Base-by-base conservation (phyloP, 306 rosid species). In the Acmispon strigosus region DNA sequence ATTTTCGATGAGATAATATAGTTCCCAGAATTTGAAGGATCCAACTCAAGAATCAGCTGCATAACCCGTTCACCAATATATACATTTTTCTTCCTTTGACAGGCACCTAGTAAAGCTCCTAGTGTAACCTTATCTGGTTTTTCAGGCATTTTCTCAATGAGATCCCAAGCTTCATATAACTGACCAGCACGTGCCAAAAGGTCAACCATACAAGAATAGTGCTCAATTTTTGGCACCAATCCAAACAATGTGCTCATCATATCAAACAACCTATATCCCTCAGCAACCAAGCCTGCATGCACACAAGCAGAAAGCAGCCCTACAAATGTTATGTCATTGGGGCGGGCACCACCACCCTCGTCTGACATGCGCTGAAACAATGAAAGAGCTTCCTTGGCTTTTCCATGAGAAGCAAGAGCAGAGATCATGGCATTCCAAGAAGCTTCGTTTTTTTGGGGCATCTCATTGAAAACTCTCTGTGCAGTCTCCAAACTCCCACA, bases 361-460 rank as follows among this genome's bases (percentile, higher is more conserved):
- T 74, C 57, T 32, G 83, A 76, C 96, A 92, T 86, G 58, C 87
- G 69, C 72, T 87, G 53, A 76, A 93, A 93, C 17, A 90, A 74
- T 66, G 87, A 63, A 12, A 93, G 58, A 50, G 96, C 94, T 55
- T 90, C 96, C 80, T 72, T 48, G 16, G 97, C 97, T 80, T 78
- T 79, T 11, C 97, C 98, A 73, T 93, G 96, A 80, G 86, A 88
- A 76, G 97, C 98, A 83, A 90, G 90, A 8, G 96, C 97, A 78
- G 98, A 87, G 58, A 93, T 93, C 94, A 90, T 90, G 58, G 94
- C 94, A 75, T 90, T 93, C 98, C 98, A 93, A 15, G 98, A 87
- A 60, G 84, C 97, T 76, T 93, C 96, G 64, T 90, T 90, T 78
- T 88, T 93, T 16, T 5, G 82, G 57, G 96, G 94, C 92, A 93